Conservation (phyloP, 768 basidiomycete species). For the Lentinus tigrinus region DNA sequence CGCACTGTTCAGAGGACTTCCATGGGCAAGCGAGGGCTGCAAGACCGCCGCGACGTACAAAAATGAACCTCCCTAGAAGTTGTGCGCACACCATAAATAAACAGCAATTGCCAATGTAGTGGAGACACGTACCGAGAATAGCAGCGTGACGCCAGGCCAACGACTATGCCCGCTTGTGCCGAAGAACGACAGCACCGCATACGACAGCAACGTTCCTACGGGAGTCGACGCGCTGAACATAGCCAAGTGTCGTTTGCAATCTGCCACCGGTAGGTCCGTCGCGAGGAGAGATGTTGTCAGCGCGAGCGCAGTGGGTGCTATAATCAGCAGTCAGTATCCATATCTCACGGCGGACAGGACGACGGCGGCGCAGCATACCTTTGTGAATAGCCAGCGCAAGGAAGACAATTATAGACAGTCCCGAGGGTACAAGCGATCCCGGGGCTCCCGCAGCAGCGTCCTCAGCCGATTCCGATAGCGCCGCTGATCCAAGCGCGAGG, state of each 20-base stretch:
- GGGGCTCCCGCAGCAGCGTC: constrained; percentile 26
- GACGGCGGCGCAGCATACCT: constrained; percentile 39
- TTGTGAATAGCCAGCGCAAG: constrained; percentile 91
- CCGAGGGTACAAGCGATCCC: constrained; percentile 19
- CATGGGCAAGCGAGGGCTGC: constrained; percentile 15
- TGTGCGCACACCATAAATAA: too few species aligned
- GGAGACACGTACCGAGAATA: constrained; percentile 64
- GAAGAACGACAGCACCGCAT: constrained; percentile 57
- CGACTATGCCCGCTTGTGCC: constrained; percentile 42
- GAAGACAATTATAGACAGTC: constrained; percentile 82
- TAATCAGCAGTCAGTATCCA: not conserved
- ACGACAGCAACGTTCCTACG: constrained; percentile 75
- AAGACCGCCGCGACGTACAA: constrained; percentile 24
- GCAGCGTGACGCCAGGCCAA: constrained; percentile 75
- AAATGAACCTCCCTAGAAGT: constrained; percentile 19
- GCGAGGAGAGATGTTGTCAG: constrained; percentile 84
- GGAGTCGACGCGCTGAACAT: constrained; percentile 87
- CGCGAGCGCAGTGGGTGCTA: constrained; percentile 90
- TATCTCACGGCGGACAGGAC: not conserved
- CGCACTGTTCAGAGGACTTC: not conserved
- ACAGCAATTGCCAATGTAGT: not conserved
- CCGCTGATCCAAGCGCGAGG: constrained; percentile 84
- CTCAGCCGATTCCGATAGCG: constrained; percentile 32
- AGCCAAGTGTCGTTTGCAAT: constrained; percentile 73
- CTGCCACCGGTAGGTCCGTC: constrained; percentile 60